These are phyloP conservation scores for Lobosporangium transversale DNA, from an alignment of 192 early-diverging fungal species.

Conservation along the genomic window DNA sequence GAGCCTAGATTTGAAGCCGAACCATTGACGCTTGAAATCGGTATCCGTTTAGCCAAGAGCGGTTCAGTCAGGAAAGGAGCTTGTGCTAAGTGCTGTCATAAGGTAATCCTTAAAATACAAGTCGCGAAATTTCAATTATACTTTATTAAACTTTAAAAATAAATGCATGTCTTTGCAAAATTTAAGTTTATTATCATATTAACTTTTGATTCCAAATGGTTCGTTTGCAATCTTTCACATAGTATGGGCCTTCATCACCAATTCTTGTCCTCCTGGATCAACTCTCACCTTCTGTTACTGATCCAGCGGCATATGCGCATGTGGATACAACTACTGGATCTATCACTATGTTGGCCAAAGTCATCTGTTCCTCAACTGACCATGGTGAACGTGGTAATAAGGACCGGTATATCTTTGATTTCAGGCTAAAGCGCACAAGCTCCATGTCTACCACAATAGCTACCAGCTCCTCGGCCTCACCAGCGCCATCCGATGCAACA, in stretches of 20 bases:
- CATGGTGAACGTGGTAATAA: constrained; percentile 53
- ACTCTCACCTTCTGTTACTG: constrained; percentile 25
- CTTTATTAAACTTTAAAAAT: too few relatives aligned
- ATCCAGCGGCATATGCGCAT: constrained; percentile 31
- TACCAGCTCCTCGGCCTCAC: background rate
- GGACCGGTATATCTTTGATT: constrained; percentile 49
- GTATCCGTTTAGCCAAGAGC: constrained; percentile 34
- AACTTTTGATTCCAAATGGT: too few relatives aligned
- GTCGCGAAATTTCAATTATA: too few relatives aligned
- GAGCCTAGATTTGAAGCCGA: constrained; percentile 34
- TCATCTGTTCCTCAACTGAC: constrained; percentile 47
- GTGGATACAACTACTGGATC: constrained; percentile 46
- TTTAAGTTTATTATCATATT: too few relatives aligned
- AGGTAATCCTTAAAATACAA: constrained; percentile 22
- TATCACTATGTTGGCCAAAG: constrained; percentile 45
- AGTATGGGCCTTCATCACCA: constrained; percentile 43
- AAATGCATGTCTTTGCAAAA: too few relatives aligned
- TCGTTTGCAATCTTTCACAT: background rate
- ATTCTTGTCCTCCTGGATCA: constrained; percentile 34
- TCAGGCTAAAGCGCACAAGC: constrained; percentile 38
- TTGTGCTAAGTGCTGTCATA: constrained; percentile 50
- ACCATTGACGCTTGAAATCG: constrained; percentile 41
- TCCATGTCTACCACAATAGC: background rate
- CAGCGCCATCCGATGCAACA: background rate
- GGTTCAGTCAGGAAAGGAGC: constrained; percentile 35